Evolutionary conservation across 805 yeast species (phyloP).

Genomic region (Ogataea thermomethanolica): DNA sequence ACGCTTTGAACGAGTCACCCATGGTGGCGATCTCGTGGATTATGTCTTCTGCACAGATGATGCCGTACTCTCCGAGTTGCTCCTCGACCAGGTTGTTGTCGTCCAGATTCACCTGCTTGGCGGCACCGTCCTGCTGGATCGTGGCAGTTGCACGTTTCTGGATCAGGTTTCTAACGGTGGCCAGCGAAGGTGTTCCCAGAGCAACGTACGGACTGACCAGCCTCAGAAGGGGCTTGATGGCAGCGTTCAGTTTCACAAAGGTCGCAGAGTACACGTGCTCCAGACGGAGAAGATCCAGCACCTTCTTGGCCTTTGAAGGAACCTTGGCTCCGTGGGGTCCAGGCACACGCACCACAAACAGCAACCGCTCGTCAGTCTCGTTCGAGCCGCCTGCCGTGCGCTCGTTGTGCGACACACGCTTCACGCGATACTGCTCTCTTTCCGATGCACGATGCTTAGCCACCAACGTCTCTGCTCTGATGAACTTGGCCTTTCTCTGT

Average conservation of each 20-base stretch:
- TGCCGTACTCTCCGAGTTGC: constrained; percentile 61
- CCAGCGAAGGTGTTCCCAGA: constrained; percentile 70
- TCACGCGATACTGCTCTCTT: constrained; percentile 66
- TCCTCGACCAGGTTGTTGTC: constrained; percentile 77
- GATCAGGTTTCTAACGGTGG: constrained; percentile 65
- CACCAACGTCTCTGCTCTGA: constrained; percentile 72
- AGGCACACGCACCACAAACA: constrained; percentile 64
- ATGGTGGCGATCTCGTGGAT: constrained; percentile 64
- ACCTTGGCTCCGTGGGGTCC: constrained; percentile 63
- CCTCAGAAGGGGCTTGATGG: constrained; percentile 61
- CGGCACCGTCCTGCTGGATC: constrained; percentile 23
- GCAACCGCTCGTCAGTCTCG: constrained; percentile 43
- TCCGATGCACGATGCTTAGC: constrained; percentile 61
- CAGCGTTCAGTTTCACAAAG: constrained; percentile 58
- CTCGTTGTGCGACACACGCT: constrained; percentile 57
- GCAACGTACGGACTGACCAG: constrained; percentile 71
- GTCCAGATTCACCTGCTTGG: constrained; percentile 51
- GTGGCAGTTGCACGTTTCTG: constrained; percentile 71
- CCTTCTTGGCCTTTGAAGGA: constrained; percentile 59
- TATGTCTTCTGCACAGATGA: constrained; percentile 78
- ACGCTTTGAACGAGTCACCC: constrained; percentile 61
- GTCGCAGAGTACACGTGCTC: constrained; percentile 63
- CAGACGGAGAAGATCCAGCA: constrained; percentile 60
- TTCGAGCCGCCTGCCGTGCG: constrained; percentile 28
- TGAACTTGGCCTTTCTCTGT: constrained; percentile 49